These are phyloP conservation scores for Tuber umbilicatum DNA, from an alignment of 495 filamentous ascomycete species.

Conservation along the genomic window DNA sequence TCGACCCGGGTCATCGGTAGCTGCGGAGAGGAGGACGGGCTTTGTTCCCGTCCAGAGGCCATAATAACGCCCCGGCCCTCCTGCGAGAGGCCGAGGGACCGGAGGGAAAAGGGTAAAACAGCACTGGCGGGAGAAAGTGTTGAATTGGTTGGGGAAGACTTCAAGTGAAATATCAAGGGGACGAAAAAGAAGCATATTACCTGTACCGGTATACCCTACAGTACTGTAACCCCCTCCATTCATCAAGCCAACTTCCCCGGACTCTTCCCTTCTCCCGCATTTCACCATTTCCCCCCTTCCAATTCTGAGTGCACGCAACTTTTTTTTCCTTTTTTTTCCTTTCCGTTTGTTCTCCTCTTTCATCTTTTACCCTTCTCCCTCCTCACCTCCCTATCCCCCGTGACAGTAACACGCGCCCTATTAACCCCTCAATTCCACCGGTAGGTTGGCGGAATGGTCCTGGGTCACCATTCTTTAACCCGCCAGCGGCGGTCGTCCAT, in stretches of 20 bases:
- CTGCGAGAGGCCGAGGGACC: not conserved
- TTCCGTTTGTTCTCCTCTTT: not conserved
- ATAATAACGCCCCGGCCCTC: not conserved
- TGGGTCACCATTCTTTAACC: slow-evolving; percentile 22
- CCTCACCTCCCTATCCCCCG: not conserved
- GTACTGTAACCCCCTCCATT: not conserved
- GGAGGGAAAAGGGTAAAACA: not conserved
- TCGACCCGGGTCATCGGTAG: not conserved
- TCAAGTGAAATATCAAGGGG: not conserved
- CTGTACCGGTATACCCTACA: not conserved
- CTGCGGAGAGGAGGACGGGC: not conserved
- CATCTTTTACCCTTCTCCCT: not conserved
- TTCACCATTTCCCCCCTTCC: not conserved
- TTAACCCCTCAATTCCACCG: not conserved
- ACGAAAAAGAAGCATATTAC: not conserved
- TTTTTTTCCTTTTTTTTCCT: not conserved
- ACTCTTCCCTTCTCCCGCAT: not conserved
- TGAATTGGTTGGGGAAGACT: not conserved
- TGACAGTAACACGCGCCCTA: not conserved
- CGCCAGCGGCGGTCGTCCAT: slow-evolving; percentile 21
- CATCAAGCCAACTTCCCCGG: not conserved
- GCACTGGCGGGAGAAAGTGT: not conserved
- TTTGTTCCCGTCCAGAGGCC: not conserved
- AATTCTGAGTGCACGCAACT: not conserved
- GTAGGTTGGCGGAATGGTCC: slow-evolving; percentile 18